These are phyloP conservation scores for Pichia sp. DNA, from an alignment of 1,139 yeast genomes.

Conservation along the genomic window DNA sequence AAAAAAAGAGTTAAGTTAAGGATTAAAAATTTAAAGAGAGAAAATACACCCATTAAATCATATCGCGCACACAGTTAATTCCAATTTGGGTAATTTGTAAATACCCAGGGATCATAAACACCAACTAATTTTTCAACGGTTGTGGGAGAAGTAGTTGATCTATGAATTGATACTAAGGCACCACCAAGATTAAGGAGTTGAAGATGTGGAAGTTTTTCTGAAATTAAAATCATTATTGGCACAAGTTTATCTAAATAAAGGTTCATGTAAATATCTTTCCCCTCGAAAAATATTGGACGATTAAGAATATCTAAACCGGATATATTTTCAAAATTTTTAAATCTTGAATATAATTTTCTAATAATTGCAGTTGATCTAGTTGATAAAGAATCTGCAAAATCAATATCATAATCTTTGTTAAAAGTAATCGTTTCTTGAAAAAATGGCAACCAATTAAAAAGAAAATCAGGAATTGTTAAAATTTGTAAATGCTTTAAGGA, in stretches of 20 bases:
- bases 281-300: constrained; percentile 12
- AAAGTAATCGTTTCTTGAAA: constrained; percentile 8
- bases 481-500: constrained; percentile 15
- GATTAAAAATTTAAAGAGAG: too few relatives aligned
- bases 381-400: constrained; percentile 1
- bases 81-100: constrained; percentile 13
- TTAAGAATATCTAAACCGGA: constrained; percentile 20
- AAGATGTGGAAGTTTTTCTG: constrained; percentile 13
- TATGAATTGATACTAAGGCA: constrained; percentile 11
- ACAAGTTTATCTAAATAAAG: constrained; percentile 16
- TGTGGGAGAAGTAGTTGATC: background rate
- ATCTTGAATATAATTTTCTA: constrained; percentile 19
- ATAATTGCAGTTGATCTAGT: constrained; percentile 16
- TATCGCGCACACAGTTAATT: background rate
- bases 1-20: background rate
- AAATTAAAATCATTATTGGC: constrained; percentile 17
- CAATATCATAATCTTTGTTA: constrained; percentile 1
- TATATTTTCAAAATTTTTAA: constrained; percentile 19
- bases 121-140: constrained; percentile 1
- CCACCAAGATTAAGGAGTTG: constrained; percentile 24
- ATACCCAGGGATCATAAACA: constrained; percentile 13
- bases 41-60: too few relatives aligned
- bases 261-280: background rate
- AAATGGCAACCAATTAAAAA: constrained; percentile 29
- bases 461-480: constrained; percentile 27